Evolutionary conservation across 2,329 filamentous ascomycete genomes (phyloP), one percentile per base, ranked within the genome.

Genomic region (Xylaria sp.): DNA sequence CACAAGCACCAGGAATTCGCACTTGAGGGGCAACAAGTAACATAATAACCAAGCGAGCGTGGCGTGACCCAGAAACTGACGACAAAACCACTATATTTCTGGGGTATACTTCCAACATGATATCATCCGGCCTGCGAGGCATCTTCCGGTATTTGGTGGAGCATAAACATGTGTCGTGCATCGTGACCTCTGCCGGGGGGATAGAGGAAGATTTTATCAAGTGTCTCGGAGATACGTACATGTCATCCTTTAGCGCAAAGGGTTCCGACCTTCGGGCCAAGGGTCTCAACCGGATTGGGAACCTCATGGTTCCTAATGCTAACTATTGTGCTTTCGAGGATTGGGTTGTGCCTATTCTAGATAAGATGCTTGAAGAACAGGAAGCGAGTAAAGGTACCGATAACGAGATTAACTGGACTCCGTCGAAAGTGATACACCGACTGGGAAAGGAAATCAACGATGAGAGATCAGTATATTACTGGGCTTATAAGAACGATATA

Each of bases 201-300:
- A 87, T 99, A 54, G 95, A 99, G 77, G 95, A 99, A 76, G 95
- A 99, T 77, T 88, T 99, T 60, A 99, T 99, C 84, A 99, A 99
- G 80, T 99, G 95, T 71, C 87, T 99, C 2, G 95, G 90, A 10
- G 89, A 92, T 54, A 99, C 95, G 0, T 99, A 97, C 77, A 87
- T 98, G 73, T 92, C 92, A 44, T 89, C 91, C 1, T 99, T 98
- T 78, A 86, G 84, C 53, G 88, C 91, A 0, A 79, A 85, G 0
- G 95, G 95, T 13, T 89, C 90, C 8, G 85, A 87, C 1, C 84
- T 99, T 21, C 91, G 95, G 38, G 85, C 87, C 64, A 90, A 92
- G 74, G 95, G 95, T 9, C 85, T 98, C 72, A 99, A 99, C 78
- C 88, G 95, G 31, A 98, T 99, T 71, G 95, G 95, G 53, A 98